Conservation (phyloP, 2,329 filamentous ascomycete genomes). For the Chalaropsis ovoidea region DNA sequence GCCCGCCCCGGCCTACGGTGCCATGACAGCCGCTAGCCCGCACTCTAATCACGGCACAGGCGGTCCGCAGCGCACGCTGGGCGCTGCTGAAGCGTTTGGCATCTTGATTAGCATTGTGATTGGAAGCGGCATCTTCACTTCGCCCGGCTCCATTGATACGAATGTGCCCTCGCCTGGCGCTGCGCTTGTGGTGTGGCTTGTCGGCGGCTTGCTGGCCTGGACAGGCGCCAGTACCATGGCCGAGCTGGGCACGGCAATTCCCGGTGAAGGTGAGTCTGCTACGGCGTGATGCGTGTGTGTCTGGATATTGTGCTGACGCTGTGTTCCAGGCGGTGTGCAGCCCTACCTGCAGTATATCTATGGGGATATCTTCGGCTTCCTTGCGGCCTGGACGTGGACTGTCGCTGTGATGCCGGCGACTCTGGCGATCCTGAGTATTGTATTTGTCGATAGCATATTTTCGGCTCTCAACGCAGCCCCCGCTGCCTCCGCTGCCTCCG, state of each 20-base stretch:
- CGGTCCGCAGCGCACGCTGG: constrained; percentile 34
- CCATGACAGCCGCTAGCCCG: background rate
- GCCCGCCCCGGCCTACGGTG: background rate
- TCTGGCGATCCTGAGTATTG: constrained; percentile 53
- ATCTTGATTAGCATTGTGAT: constrained; percentile 55
- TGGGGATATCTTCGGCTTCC: constrained; percentile 51
- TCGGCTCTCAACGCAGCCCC: constrained; percentile 41
- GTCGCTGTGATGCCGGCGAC: constrained; percentile 55
- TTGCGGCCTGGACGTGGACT: constrained; percentile 57
- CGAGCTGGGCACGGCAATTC: constrained; percentile 53
- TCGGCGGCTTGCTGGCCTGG: constrained; percentile 54
- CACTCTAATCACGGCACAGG: background rate
- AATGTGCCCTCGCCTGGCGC: constrained; percentile 53
- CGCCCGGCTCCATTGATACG: constrained; percentile 51
- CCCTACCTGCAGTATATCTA: constrained; percentile 52
- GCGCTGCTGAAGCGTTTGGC: constrained; percentile 43
- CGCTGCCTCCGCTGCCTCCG: constrained; percentile 33
- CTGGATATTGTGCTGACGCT: background rate
- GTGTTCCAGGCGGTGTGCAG: constrained; percentile 45
- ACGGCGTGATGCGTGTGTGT: background rate
- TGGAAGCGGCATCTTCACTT: constrained; percentile 55
- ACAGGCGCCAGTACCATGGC: constrained; percentile 53
- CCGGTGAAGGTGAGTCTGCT: constrained; percentile 42
- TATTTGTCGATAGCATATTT: constrained; percentile 52
- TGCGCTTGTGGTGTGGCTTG: constrained; percentile 49